Evolutionary conservation across 1,284 basidiomycete species (phyloP).

Genomic region (Omphalotus olearius): DNA sequence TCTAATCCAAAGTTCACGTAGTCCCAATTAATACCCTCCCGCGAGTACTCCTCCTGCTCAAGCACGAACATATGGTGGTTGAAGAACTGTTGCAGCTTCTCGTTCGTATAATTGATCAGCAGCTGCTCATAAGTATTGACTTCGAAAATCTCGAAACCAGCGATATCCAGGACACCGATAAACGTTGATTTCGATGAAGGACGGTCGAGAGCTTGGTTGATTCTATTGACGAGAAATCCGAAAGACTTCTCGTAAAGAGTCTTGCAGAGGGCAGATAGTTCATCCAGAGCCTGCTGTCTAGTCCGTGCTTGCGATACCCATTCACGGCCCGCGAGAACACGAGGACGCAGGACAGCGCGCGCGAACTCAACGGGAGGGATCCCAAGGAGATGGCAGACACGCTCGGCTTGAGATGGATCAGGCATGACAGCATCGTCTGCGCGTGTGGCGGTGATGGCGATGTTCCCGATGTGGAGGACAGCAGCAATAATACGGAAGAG

Average conservation of each 20-base stretch:
- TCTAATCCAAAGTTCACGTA: constrained; percentile 99
- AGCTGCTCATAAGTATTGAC: constrained; percentile 95
- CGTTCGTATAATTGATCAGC: constrained; percentile 99
- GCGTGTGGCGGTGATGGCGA: constrained; percentile 77
- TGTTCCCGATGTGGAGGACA: constrained; percentile 95
- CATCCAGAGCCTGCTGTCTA: constrained; percentile 89
- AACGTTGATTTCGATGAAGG: constrained; percentile 93
- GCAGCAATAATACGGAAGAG: constrained; percentile 94
- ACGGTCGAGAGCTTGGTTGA: constrained; percentile 92
- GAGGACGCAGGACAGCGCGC: constrained; percentile 83
- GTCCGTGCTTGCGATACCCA: constrained; percentile 96
- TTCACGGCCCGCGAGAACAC: constrained; percentile 92
- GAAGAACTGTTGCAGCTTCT: constrained; percentile 96
- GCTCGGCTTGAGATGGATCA: constrained; percentile 80
- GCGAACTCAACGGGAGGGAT: constrained; percentile 89
- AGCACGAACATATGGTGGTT: constrained; percentile 99
- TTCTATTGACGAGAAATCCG: constrained; percentile 88
- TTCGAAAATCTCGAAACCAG: constrained; percentile 97
- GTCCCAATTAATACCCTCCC: constrained; percentile 98
- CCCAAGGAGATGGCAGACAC: constrained; percentile 91
- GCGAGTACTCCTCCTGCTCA: constrained; percentile 97
- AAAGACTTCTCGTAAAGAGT: constrained; percentile 98
- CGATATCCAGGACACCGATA: constrained; percentile 98
- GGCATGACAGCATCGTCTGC: constrained; percentile 89
- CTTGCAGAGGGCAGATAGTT: constrained; percentile 91